These are phyloP conservation scores for Sclerotinia sclerotiorum DNA, from an alignment of 2,329 filamentous ascomycete genomes.

Conservation along the genomic window DNA sequence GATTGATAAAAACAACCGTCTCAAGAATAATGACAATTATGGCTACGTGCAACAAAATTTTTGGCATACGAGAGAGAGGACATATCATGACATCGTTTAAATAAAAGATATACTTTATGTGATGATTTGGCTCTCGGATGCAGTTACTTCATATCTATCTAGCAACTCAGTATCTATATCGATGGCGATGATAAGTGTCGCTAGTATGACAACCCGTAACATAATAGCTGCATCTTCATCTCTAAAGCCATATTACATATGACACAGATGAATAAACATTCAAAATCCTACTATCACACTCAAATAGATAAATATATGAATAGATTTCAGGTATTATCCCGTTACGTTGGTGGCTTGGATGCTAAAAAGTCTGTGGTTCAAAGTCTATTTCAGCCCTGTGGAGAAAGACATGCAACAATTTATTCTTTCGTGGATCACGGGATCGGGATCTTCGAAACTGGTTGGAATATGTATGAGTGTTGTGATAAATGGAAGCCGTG, in stretches of 20 bases:
- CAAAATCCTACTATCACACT: no score
- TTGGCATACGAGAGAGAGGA: background rate
- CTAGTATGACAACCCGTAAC: background rate
- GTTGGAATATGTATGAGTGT: no score
- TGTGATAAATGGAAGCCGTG: background rate
- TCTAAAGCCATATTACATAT: background rate
- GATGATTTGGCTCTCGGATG: background rate
- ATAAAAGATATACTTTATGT: no score
- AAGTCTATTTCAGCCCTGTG: slow-evolving; percentile 17
- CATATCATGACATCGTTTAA: background rate
- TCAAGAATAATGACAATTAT: background rate
- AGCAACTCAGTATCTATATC: background rate
- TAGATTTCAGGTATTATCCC: background rate
- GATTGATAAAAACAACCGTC: background rate
- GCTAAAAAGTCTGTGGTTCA: background rate
- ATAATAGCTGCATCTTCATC: background rate
- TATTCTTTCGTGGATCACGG: background rate
- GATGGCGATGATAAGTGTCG: background rate
- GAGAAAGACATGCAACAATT: slow-evolving; percentile 8
- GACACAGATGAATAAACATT: background rate
- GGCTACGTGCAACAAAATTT: slow-evolving; percentile 1
- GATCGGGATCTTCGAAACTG: background rate
- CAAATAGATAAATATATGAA: background rate
- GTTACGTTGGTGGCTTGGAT: background rate
- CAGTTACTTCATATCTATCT: no score